These are phyloP conservation scores for Epichloe typhina DNA, from an alignment of 2,329 filamentous ascomycete species.

Conservation along the genomic window DNA sequence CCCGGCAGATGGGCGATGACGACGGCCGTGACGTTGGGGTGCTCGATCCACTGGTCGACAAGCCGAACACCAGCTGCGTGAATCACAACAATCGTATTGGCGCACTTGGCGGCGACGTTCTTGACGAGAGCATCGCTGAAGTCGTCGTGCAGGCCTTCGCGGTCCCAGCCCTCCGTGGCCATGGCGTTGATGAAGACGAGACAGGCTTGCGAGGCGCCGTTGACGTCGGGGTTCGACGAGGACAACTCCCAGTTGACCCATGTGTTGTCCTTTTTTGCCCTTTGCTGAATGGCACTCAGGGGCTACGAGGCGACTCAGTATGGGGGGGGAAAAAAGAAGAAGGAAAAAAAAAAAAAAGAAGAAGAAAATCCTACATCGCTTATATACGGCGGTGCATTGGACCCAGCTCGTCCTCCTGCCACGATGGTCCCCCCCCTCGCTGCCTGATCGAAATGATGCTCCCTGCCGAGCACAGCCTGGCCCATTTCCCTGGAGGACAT, in stretches of 20 bases:
- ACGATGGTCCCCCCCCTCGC: constrained; percentile 38
- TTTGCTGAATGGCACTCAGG: constrained; percentile 42
- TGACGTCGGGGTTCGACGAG: constrained; percentile 20
- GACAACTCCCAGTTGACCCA: constrained; percentile 36
- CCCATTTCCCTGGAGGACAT: constrained; percentile 33
- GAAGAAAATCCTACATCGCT: constrained; percentile 24
- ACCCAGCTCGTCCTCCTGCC: constrained; percentile 37
- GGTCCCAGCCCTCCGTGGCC: constrained; percentile 63
- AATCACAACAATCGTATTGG: constrained; percentile 50
- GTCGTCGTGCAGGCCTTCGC: constrained; percentile 54
- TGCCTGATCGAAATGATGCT: constrained; percentile 33
- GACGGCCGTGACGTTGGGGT: constrained; percentile 51
- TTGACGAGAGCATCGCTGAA: constrained; percentile 46
- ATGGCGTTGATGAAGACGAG: constrained; percentile 74
- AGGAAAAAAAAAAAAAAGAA: too few relatives aligned
- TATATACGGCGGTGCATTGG: constrained; percentile 36
- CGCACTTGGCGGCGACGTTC: constrained; percentile 45
- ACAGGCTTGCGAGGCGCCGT: constrained; percentile 44
- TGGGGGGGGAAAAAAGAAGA: not conserved
- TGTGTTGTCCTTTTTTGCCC: constrained; percentile 38
- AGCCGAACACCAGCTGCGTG: constrained; percentile 50
- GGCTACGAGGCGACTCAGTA: constrained; percentile 23
- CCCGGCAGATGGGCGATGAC: constrained; percentile 52
- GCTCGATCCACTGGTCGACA: constrained; percentile 50
- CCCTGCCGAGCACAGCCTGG: constrained; percentile 28